These are phyloP conservation scores for Fusarium protoensiforme DNA, from an alignment of 2,329 filamentous ascomycete genomes.

Conservation along the genomic window DNA sequence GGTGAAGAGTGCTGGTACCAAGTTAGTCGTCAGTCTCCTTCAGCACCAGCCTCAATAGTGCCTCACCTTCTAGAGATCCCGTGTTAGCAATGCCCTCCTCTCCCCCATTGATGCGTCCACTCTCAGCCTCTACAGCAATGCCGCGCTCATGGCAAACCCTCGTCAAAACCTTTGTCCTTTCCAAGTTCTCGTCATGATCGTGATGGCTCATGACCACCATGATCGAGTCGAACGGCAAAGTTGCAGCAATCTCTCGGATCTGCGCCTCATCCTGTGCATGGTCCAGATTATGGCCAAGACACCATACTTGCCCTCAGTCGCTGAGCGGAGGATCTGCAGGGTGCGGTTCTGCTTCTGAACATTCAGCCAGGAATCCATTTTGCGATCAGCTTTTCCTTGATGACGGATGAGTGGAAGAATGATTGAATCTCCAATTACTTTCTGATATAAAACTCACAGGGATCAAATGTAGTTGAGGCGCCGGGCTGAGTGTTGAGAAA, in stretches of 20 bases:
- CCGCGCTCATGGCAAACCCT: neutral
- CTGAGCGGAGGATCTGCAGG: neutral
- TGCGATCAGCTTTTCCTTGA: neutral
- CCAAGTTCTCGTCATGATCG: neutral
- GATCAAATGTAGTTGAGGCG: too few species aligned
- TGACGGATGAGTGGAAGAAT: neutral
- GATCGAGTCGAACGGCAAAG: conserved; percentile 10
- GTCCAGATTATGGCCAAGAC: neutral
- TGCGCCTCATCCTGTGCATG: neutral
- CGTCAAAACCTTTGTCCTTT: neutral
- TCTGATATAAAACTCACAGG: neutral
- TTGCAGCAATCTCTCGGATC: neutral
- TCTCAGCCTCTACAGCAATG: conserved; percentile 30
- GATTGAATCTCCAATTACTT: neutral
- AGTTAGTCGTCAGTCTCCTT: neutral
- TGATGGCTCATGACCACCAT: conserved; percentile 20
- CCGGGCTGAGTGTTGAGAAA: conserved; percentile 47
- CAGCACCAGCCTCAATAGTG: neutral
- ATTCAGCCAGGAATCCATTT: neutral
- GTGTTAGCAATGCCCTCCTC: conserved; percentile 77
- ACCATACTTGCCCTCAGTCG: neutral
- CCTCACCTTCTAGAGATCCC: conserved; percentile 55
- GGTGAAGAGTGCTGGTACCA: conserved; percentile 56
- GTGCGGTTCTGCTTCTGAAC: neutral
- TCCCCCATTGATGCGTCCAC: conserved; percentile 53